phyloP scores from a whole-genome alignment of 129 eudicot genomes.

The Ambrosia artemisiifolia region DNA sequence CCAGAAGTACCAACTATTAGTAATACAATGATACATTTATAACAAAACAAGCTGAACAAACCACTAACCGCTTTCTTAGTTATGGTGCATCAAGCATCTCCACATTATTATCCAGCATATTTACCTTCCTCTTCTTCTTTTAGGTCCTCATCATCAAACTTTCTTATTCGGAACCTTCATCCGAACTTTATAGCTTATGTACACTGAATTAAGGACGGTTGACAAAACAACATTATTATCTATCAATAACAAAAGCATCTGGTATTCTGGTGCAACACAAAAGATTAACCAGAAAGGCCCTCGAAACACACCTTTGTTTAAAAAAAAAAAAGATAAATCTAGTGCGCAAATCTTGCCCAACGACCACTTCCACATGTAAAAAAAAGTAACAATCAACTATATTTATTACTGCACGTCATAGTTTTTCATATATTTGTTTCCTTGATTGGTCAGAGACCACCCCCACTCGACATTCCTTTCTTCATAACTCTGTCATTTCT shows the following conservation, averaged over 20 bases:
- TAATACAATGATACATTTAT: neutral
- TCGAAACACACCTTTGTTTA: constrained; percentile 4
- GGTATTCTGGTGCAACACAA: neutral
- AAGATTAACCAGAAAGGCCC: neutral
- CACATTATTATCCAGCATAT: constrained; percentile 47
- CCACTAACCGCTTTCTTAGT: constrained; percentile 49
- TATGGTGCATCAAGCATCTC: constrained; percentile 65
- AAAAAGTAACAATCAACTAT: too few species aligned
- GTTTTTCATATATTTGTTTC: too few species aligned
- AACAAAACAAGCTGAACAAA: neutral
- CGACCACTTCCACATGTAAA: too few species aligned
- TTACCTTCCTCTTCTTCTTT: constrained; percentile 41
- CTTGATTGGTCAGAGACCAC: too few species aligned
- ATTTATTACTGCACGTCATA: too few species aligned
- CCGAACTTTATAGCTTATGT: constrained; percentile 19
- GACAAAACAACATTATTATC: too few species aligned
- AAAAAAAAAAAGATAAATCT: too few species aligned
- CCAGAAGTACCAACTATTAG: constrained; percentile 2
- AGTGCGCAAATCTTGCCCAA: too few species aligned
- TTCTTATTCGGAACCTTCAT: constrained; percentile 25
- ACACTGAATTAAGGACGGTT: neutral
- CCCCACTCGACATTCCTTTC: too few species aligned
- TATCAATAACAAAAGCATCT: neutral
- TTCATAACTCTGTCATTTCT: too few species aligned
- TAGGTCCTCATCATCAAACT: constrained; percentile 56